Evolutionary conservation across 2,329 filamentous ascomycete genomes (phyloP), one percentile per base, ranked within the genome.

Genomic region (Escovopsis weberi): DNA sequence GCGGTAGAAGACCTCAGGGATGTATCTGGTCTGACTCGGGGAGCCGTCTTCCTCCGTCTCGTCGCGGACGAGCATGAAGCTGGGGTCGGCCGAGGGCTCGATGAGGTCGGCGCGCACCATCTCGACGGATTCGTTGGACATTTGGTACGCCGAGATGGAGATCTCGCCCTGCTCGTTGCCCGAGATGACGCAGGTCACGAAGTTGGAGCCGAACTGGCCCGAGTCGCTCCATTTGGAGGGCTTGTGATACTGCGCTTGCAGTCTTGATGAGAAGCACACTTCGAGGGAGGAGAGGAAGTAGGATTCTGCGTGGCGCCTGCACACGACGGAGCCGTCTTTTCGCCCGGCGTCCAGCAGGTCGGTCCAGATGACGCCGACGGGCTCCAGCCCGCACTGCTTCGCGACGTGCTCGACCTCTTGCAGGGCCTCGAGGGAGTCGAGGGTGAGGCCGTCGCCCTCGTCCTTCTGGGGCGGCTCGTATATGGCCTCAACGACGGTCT

Each of bases 201-300:
- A 96, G 57, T 93, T 91, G 39, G 89, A 96, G 15, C 91, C 91
- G 56, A 95, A 98, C 43, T 75, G 75, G 38, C 89, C 91, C 3
- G 85, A 93, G 55, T 95, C 88, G 59, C 89, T 94, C 89, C 91
- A 98, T 61, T 95, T 96, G 8, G 85, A 91, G 15, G 86, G 70
- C 53, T 93, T 89, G 1, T 89, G 88, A 52, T 94, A 77, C 55
- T 84, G 80, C 7, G 86, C 85, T 63, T 98, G 91, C 47, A 93
- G 72, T 39, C 87, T 78, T 18, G 91, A 81, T 1, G 88, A 84
- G 60, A 95, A 96, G 49, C 78, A 79, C 47, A 96, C 82, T 61
- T 98, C 91, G 11, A 94, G 75, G 1, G 91, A 95, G 0, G 88
- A 88, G 10, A 98, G 74, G 59, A 82, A 96, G 64, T 94, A 94